These are phyloP conservation scores for Rugonectria rugulosa DNA, from an alignment of 2,329 filamentous ascomycete species.

Conservation along the genomic window DNA sequence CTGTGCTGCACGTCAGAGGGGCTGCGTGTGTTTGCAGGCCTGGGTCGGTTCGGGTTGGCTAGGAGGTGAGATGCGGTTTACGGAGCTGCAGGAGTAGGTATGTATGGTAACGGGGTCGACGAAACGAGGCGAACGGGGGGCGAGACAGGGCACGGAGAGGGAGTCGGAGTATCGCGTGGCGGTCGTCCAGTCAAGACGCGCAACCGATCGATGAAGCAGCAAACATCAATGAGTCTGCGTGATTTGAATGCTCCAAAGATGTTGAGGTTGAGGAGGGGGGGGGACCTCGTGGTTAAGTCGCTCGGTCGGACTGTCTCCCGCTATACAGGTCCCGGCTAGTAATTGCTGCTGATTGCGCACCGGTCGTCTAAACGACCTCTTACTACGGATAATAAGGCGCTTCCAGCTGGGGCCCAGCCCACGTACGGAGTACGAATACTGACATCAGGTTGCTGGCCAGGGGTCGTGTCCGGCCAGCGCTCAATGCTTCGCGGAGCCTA, in stretches of 20 bases:
- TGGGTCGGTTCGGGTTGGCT: conserved; percentile 17
- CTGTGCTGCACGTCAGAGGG: conserved; percentile 26
- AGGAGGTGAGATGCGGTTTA: conserved; percentile 6
- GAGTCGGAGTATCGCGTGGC: neutral
- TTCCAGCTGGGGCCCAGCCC: too few relatives aligned
- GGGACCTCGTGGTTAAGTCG: too few relatives aligned
- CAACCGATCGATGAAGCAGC: neutral
- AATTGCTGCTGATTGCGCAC: too few relatives aligned
- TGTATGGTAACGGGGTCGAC: neutral
- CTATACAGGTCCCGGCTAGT: too few relatives aligned
- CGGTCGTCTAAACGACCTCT: too few relatives aligned
- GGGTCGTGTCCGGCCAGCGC: conserved; percentile 14
- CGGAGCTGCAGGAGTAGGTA: neutral
- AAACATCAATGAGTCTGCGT: conserved; percentile 3
- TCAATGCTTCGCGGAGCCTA: conserved; percentile 4
- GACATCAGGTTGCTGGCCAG: too few relatives aligned
- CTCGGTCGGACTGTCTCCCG: too few relatives aligned
- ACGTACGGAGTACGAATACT: too few relatives aligned
- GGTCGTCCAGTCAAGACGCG: conserved; percentile 10
- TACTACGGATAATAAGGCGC: too few relatives aligned
- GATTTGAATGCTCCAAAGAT: conserved; percentile 2
- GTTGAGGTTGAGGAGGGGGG: conserved; percentile 9
- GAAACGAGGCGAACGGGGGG: neutral
- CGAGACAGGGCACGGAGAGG: conserved; percentile 2
- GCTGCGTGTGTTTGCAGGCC: conserved; percentile 13